A percentile compares a stretch with the other conserved stretches of the same genome.
Conservation (phyloP, 2,329 filamentous ascomycete genomes). For the Fusarium chuoi region DNA sequence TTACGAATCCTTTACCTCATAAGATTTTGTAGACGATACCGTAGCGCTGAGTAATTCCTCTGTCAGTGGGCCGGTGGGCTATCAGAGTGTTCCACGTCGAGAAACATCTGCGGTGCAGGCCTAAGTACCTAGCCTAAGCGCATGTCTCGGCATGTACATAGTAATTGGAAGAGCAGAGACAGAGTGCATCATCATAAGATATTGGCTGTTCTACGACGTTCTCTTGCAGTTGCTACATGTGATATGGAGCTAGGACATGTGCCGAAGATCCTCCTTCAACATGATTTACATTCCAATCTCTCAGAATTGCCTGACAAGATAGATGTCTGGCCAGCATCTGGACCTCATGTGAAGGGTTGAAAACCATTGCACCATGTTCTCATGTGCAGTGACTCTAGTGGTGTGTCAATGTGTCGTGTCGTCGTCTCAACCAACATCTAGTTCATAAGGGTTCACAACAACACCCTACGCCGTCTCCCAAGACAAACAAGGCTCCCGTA, state of each 20-base stretch:
- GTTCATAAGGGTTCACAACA: not conserved
- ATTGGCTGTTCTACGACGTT: not conserved
- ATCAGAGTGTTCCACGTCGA: slow-evolving; percentile 13
- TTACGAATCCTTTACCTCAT: slow-evolving; percentile 1
- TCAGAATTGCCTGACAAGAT: not conserved
- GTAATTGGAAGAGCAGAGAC: not conserved
- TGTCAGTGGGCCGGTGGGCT: slow-evolving; percentile 11
- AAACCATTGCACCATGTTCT: not conserved
- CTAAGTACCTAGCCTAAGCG: not conserved
- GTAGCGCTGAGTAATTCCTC: slow-evolving; percentile 1
- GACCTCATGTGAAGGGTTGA: not conserved
- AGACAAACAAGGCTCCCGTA: not conserved
- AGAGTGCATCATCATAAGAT: not conserved
- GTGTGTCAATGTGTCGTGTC: not conserved
- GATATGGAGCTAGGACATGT: not conserved
- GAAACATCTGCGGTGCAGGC: not conserved
- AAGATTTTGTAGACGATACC: not conserved
- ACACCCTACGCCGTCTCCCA: not conserved
- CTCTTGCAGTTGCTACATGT: not conserved
- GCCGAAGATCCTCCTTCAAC: not conserved
- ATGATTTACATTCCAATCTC: not conserved
- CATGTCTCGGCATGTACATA: not conserved
- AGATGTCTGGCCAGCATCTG: too few species aligned
- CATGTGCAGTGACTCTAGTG: not conserved
- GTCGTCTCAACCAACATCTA: not conserved